phyloP scores from a whole-genome alignment of 345 rosid genomes.

The Syzygium grande region DNA sequence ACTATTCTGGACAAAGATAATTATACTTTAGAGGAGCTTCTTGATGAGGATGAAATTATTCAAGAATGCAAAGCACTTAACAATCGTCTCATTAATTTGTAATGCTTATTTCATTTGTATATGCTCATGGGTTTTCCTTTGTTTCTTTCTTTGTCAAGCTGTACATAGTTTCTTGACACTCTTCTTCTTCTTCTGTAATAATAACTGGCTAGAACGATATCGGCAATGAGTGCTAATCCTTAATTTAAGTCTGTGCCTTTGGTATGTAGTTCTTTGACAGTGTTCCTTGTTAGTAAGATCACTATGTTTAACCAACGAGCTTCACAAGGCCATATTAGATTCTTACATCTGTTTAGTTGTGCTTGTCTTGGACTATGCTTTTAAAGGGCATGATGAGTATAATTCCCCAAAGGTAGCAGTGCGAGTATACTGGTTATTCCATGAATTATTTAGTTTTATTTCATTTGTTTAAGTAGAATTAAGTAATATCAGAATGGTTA shows the following conservation, averaged over 20 bases:
- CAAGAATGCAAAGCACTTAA: constrained; percentile 96
- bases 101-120: constrained; percentile 9
- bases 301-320: background rate
- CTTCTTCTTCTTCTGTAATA: background rate
- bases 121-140: background rate
- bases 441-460: background rate
- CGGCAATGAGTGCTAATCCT: background rate
- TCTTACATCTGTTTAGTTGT: background rate
- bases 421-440: background rate
- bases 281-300: background rate
- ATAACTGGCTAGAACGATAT: background rate
- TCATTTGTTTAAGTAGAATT: background rate
- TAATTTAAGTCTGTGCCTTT: background rate
- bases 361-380: background rate
- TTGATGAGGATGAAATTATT: constrained; percentile 93
- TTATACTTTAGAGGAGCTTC: constrained; percentile 86
- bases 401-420: background rate
- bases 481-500: background rate
- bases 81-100: constrained; percentile 86
- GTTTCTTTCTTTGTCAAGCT: background rate
- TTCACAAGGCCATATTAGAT: background rate
- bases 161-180: background rate
- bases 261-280: background rate
- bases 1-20: constrained; percentile 79
- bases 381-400: background rate